Percentiles rank a stretch among this genome's conserved stretches.
These are phyloP conservation scores for Russula abietina DNA, from an alignment of 768 basidiomycete genomes.

Conservation along the genomic window DNA sequence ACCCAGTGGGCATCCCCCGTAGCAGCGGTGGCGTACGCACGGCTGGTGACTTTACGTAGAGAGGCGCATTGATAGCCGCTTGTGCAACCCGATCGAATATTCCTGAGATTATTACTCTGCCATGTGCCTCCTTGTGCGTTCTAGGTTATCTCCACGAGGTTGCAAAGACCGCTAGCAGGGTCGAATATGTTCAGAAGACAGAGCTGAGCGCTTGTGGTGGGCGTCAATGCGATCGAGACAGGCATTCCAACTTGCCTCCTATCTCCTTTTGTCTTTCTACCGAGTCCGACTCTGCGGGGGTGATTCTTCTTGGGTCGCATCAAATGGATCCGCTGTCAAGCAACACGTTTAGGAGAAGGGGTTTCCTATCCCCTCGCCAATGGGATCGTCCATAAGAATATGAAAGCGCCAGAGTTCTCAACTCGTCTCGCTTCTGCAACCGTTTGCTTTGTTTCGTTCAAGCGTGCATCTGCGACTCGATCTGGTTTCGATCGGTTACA, in stretches of 20 bases:
- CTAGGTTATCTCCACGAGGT: background rate
- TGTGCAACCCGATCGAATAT: background rate
- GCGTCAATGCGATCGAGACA: background rate
- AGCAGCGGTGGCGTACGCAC: background rate
- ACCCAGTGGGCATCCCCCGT: background rate
- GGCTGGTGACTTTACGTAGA: background rate
- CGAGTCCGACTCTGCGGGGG: background rate
- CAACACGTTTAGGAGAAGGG: background rate
- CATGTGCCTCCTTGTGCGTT: background rate
- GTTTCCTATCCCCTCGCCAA: conserved; percentile 8
- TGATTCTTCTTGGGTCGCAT: background rate
- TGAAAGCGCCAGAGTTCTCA: background rate
- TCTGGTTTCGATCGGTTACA: conserved; percentile 21
- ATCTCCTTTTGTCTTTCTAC: background rate
- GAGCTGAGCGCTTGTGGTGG: background rate
- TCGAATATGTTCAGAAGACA: no score
- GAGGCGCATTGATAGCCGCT: background rate
- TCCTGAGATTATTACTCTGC: background rate
- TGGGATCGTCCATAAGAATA: background rate
- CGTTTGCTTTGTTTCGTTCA: conserved; percentile 16
- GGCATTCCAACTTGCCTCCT: background rate
- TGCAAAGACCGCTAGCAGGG: background rate
- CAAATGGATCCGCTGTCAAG: conserved; percentile 1
- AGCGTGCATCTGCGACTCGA: conserved; percentile 12
- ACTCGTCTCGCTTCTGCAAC: conserved; percentile 10